A percentile compares a stretch with the other conserved stretches of the same genome.
Evolutionary conservation across 2,329 filamentous ascomycete genomes (phyloP).

Genomic region (Cytospora chrysosperma): DNA sequence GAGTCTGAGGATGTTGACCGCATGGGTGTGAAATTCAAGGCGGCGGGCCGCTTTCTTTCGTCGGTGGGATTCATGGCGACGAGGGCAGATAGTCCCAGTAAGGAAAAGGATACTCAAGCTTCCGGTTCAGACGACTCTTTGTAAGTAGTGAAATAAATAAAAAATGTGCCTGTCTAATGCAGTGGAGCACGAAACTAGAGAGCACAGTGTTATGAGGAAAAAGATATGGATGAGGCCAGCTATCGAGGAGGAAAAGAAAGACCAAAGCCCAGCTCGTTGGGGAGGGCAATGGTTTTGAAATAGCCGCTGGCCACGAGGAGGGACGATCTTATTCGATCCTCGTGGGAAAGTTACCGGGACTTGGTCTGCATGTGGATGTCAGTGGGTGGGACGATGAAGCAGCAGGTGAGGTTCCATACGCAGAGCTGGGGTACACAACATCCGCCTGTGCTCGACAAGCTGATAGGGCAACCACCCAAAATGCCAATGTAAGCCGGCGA

Average conservation of each 20-base stretch:
- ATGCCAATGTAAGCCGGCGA: constrained; percentile 42
- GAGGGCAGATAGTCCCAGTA: constrained; percentile 32
- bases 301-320: constrained; percentile 38
- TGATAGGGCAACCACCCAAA: constrained; percentile 43
- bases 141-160: constrained; percentile 18
- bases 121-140: constrained; percentile 9
- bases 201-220: constrained; percentile 37
- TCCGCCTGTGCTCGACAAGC: constrained; percentile 33
- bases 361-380: constrained; percentile 39
- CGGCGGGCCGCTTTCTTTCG: constrained; percentile 57
- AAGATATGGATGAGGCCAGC: constrained; percentile 53
- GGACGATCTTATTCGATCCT: constrained; percentile 35
- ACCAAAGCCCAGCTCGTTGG: not conserved
- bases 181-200: constrained; percentile 29
- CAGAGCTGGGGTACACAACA: constrained; percentile 38
- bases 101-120: constrained; percentile 24
- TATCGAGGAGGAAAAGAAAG: constrained; percentile 41
- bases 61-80: constrained; percentile 38
- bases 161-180: constrained; percentile 30
- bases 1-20: constrained; percentile 51
- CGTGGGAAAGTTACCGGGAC: constrained; percentile 23
- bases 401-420: constrained; percentile 42
- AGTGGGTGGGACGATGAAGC: constrained; percentile 37
- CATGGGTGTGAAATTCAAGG: constrained; percentile 52
- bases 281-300: constrained; percentile 52